These are phyloP conservation scores for Aspergillus neotritici DNA, from an alignment of 2,329 filamentous ascomycete species.

Conservation along the genomic window DNA sequence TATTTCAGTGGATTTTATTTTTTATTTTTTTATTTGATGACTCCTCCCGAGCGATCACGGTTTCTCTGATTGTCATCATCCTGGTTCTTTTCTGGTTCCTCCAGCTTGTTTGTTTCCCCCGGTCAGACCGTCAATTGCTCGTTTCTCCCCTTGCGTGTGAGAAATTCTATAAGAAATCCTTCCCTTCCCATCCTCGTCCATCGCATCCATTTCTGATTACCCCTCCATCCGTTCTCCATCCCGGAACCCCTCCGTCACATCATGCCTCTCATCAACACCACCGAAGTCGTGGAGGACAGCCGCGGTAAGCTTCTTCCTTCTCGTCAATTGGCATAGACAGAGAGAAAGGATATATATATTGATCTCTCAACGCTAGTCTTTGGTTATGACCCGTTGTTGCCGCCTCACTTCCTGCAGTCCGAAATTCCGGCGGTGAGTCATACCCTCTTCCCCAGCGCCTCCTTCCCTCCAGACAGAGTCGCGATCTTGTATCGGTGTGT, in stretches of 20 bases:
- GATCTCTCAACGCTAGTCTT: slow-evolving; percentile 59
- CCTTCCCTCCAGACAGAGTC: background rate
- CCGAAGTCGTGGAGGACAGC: slow-evolving; percentile 42
- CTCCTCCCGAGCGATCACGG: no score
- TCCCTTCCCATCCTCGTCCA: background rate
- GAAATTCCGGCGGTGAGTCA: slow-evolving; percentile 66
- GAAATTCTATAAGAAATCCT: background rate
- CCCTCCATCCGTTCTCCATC: background rate
- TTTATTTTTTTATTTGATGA: no score
- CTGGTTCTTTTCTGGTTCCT: no score
- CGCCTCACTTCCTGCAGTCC: slow-evolving; percentile 76
- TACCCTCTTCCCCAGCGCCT: slow-evolving; percentile 43
- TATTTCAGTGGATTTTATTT: no score
- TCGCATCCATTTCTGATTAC: background rate
- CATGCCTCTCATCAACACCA: slow-evolving; percentile 40
- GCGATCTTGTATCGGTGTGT: background rate
- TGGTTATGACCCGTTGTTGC: slow-evolving; percentile 89
- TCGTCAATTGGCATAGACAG: background rate
- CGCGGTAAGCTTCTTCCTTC: slow-evolving; percentile 31
- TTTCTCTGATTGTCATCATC: no score
- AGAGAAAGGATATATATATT: background rate
- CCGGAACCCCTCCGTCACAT: slow-evolving; percentile 9
- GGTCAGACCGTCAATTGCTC: no score
- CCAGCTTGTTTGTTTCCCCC: no score
- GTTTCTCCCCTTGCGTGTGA: no score